Evolutionary conservation across 768 basidiomycete species (phyloP), one percentile per base, ranked within the genome.

Genomic region (Trametes coccinea): DNA sequence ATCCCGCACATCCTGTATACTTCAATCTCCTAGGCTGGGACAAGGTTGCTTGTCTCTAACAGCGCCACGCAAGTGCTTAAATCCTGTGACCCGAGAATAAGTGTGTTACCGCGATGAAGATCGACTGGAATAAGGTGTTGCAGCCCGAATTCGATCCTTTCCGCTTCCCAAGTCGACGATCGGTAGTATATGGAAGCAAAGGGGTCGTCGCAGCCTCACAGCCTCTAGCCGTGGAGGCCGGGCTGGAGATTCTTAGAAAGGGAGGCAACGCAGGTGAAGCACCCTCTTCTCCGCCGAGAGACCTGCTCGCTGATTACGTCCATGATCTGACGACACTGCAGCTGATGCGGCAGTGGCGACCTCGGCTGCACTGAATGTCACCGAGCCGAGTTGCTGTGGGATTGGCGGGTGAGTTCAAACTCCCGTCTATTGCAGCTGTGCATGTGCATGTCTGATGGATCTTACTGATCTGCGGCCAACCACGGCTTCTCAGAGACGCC

Each of bases 341-440:
- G 93, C 92, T 62, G 94, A 97, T 76, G 93, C 94, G 31, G 95
- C 97, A 6, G 95, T 98, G 16, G 97, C 97, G 30, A 89, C 87
- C 2, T 91, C 95, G 51, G 95, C 88, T 4, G 95, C 94, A 14
- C 74, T 99, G 67, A 98, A 97, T 73, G 87, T 98, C 39, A 93
- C 92, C 0, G 93, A 95, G 68, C 93, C 88, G 30, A 89, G 85
- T 67, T 89, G 77, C 64, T 94, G 93, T 72, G 95, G 95, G n/a
- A 92, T 97, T 59, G 95, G 94, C 69, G 92, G 92, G 92, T 90
- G 67, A 63, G 80, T 73, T 11, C 29, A 14, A 30, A 49, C 5
- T 22, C 4, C 17, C 22, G 14, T 45, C 8, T 27, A 48, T 2
- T 22, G 1, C 41, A 13, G 7, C 41, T 13, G 41, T n/a, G 41